A percentile compares a stretch with the other conserved stretches of the same genome.
Conservation (phyloP, 73 alveolate species). For the Paramecium bursaria region DNA sequence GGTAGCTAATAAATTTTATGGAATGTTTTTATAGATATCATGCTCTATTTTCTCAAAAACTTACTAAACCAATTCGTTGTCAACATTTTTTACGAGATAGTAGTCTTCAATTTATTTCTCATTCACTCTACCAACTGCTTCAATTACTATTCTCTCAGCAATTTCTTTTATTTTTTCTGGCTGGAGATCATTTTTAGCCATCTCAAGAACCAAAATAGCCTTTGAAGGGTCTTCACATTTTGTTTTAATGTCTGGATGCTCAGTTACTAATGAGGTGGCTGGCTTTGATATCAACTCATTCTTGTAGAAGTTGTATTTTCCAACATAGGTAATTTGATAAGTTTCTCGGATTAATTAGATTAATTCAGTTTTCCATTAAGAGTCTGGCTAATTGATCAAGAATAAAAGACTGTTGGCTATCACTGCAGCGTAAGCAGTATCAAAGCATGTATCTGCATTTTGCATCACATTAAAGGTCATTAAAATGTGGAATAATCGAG, state of each 20-base stretch:
- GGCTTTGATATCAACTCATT: neutral
- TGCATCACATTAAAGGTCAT: conserved; percentile 64
- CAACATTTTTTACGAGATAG: too few species aligned
- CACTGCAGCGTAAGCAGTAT: conserved; percentile 62
- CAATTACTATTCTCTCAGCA: conserved; percentile 2
- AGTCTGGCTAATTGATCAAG: conserved; percentile 35
- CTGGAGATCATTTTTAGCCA: neutral
- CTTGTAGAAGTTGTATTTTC: neutral
- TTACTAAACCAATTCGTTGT: too few species aligned
- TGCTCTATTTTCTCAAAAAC: neutral
- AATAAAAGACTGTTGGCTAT: conserved; percentile 42
- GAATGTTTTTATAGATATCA: neutral
- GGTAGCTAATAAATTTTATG: neutral
- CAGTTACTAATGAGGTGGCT: neutral
- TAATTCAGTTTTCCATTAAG: conserved; percentile 59
- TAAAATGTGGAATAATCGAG: conserved; percentile 45
- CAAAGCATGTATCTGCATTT: conserved; percentile 69
- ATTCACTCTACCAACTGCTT: conserved; percentile 12
- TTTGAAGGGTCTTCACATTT: conserved; percentile 39
- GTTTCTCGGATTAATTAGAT: conserved; percentile 34
- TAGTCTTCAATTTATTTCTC: neutral
- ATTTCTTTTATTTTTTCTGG: neutral
- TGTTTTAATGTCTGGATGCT: conserved; percentile 33
- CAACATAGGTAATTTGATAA: conserved; percentile 5
- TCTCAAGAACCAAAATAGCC: neutral